Percentiles rank a stretch among this genome's conserved stretches.
phyloP scores from a whole-genome alignment of 208 protist species.

The Acanthamoeba royreba region DNA sequence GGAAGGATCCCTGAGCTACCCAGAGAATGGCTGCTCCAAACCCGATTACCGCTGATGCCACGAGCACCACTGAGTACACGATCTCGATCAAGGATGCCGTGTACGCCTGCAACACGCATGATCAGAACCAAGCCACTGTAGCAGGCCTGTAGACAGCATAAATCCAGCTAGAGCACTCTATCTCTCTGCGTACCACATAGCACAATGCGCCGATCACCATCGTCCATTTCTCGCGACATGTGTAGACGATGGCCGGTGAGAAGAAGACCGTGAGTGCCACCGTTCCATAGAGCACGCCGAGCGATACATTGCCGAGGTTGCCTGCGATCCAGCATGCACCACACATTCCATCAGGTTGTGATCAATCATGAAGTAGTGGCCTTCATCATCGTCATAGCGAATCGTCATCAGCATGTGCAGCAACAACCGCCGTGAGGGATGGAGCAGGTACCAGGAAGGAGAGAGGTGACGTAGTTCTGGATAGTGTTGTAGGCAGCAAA shows the following conservation, averaged over 20 bases:
- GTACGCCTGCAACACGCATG: not conserved
- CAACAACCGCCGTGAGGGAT: not conserved
- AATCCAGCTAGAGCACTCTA: not conserved
- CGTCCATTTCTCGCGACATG: conserved; percentile 24
- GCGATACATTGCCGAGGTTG: conserved; percentile 39
- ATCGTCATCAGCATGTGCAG: too few species aligned
- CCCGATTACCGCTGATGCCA: not conserved
- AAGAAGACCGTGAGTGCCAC: conserved; percentile 31
- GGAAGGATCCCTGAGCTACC: conserved; percentile 35
- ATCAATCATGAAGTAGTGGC: too few species aligned
- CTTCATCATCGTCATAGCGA: too few species aligned
- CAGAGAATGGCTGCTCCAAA: conserved; percentile 56
- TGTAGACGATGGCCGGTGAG: not conserved
- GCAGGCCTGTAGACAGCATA: not conserved
- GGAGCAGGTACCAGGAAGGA: not conserved
- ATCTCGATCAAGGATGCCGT: conserved; percentile 35
- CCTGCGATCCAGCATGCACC: not conserved
- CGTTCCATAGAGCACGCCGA: conserved; percentile 41
- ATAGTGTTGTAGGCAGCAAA: conserved; percentile 57
- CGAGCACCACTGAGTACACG: not conserved
- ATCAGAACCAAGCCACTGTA: not conserved
- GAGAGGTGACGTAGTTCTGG: conserved; percentile 56
- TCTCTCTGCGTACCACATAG: conserved; percentile 8
- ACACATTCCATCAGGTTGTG: not conserved
- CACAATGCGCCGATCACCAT: conserved; percentile 30